Percentiles rank a stretch among this genome's conserved stretches.
Evolutionary conservation across 345 rosid species (phyloP).

Genomic region (Iberis pinnata): DNA sequence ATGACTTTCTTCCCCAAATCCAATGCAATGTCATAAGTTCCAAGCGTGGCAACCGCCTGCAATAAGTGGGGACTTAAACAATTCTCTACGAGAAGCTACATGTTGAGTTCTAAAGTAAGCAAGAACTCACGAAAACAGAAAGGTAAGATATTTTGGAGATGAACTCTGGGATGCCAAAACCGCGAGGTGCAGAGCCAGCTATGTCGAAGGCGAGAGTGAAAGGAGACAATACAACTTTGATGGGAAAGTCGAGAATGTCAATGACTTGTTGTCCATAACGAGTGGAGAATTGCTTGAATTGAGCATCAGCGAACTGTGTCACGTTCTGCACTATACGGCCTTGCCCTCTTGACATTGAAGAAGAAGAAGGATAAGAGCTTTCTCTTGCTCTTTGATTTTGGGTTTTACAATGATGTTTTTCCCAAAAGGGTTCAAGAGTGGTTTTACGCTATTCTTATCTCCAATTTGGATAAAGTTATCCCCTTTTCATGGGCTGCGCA

Average conservation of each 20-base stretch:
- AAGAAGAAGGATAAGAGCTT: slow-evolving; percentile 18
- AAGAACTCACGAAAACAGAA: slow-evolving; percentile 58
- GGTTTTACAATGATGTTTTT: no score
- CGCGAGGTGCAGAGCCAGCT: slow-evolving; percentile 92
- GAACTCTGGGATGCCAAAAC: slow-evolving; percentile 79
- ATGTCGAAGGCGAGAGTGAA: slow-evolving; percentile 80
- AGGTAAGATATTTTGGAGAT: slow-evolving; percentile 62
- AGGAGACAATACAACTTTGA: slow-evolving; percentile 70
- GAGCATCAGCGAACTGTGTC: slow-evolving; percentile 51
- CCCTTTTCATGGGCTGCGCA: not conserved
- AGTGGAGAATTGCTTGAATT: slow-evolving; percentile 45
- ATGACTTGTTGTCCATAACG: slow-evolving; percentile 63
- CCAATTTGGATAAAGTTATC: not conserved
- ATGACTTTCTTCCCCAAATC: slow-evolving; percentile 89
- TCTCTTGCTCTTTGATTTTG: slow-evolving; percentile 5
- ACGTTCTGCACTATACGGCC: slow-evolving; percentile 46
- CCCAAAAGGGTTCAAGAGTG: slow-evolving; percentile 10
- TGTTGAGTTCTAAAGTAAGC: no score
- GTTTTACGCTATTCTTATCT: slow-evolving; percentile 12
- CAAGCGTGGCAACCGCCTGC: slow-evolving; percentile 81
- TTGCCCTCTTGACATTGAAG: slow-evolving; percentile 54
- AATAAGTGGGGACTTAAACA: no score
- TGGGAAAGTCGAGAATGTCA: slow-evolving; percentile 66
- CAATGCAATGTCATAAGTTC: slow-evolving; percentile 79
- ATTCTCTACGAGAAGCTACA: no score